Percentiles rank a stretch among this genome's conserved stretches.
Conservation (phyloP, 2,329 filamentous ascomycete genomes). For the Aspergillus carbonarius region DNA sequence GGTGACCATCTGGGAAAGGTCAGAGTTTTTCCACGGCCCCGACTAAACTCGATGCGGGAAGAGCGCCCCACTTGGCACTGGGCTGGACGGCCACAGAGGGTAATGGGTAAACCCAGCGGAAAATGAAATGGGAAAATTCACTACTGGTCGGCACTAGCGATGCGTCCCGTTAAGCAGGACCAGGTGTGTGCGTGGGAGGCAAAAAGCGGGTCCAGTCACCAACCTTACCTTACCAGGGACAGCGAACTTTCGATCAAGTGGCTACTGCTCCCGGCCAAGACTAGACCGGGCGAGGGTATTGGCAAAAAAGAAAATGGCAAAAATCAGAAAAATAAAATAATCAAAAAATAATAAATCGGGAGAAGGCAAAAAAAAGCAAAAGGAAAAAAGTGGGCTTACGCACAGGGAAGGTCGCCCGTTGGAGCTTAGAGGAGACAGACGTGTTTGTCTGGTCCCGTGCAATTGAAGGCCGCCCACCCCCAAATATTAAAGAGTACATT, state of each 20-base stretch:
- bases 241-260: conserved; percentile 20
- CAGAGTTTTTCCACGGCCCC: conserved; percentile 17
- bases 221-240: conserved; percentile 18
- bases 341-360: conserved; percentile 6
- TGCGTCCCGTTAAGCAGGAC: conserved; percentile 22
- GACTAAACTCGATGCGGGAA: conserved; percentile 15
- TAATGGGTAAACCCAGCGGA: conserved; percentile 5
- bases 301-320: conserved; percentile 9
- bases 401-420: conserved; percentile 32
- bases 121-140: conserved; percentile 8
- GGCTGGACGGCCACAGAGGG: conserved; percentile 16
- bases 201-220: conserved; percentile 11
- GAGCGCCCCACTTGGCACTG: conserved; percentile 10
- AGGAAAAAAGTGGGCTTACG: conserved; percentile 27
- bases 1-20: conserved; percentile 17
- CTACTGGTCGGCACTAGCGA: conserved; percentile 10
- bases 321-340: conserved; percentile 8
- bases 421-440: conserved; percentile 24
- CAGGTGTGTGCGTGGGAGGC: conserved; percentile 18
- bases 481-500: conserved; percentile 39
- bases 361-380: conserved; percentile 20
- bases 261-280: conserved; percentile 21
- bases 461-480: conserved; percentile 28
- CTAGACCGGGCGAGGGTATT: conserved; percentile 10
- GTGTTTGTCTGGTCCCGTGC: conserved; percentile 29